phyloP scores from a whole-genome alignment of 371 early-diverging fungal species.

The Gilbertella persicaria region DNA sequence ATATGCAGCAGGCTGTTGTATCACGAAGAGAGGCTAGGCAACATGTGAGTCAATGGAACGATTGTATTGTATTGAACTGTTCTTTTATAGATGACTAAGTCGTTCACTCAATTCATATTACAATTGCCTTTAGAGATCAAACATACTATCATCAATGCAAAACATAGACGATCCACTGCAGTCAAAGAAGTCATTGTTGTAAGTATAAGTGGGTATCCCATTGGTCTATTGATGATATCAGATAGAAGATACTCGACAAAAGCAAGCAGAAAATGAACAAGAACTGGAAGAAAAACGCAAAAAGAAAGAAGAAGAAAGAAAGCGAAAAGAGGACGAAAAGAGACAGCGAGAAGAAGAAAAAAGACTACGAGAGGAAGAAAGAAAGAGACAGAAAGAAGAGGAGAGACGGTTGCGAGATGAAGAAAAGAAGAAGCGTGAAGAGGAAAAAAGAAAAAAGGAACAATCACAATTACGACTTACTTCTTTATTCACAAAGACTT shows the following conservation, averaged over 20 bases:
- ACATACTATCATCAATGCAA: conserved; percentile 12
- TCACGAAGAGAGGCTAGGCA: conserved; percentile 30
- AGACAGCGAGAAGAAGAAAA: conserved; percentile 28
- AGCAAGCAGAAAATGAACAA: conserved; percentile 14
- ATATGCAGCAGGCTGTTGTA: conserved; percentile 27
- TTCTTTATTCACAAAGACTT: conserved; percentile 40
- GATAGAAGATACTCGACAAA: conserved; percentile 1
- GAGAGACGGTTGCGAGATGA: conserved; percentile 33
- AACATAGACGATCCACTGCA: conserved; percentile 6
- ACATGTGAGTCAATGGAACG: background rate
- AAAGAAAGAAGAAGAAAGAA: conserved; percentile 6
- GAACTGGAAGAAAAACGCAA: background rate
- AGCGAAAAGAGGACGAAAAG: conserved; percentile 28
- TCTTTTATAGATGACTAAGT: conserved; percentile 23
- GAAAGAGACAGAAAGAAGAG: conserved; percentile 29
- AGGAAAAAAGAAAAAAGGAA: background rate
- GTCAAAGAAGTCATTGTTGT: conserved; percentile 5
- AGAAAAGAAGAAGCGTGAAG: background rate
- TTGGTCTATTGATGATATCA: background rate
- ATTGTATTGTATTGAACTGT: background rate
- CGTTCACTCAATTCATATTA: conserved; percentile 9
- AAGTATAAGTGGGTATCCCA: background rate
- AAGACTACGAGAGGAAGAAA: conserved; percentile 33
- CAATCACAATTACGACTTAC: conserved; percentile 49
- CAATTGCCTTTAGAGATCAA: conserved; percentile 5